Evolutionary conservation across 108 stramenopile genomes (phyloP).

Genomic region (Discostella pseudostelligera): DNA sequence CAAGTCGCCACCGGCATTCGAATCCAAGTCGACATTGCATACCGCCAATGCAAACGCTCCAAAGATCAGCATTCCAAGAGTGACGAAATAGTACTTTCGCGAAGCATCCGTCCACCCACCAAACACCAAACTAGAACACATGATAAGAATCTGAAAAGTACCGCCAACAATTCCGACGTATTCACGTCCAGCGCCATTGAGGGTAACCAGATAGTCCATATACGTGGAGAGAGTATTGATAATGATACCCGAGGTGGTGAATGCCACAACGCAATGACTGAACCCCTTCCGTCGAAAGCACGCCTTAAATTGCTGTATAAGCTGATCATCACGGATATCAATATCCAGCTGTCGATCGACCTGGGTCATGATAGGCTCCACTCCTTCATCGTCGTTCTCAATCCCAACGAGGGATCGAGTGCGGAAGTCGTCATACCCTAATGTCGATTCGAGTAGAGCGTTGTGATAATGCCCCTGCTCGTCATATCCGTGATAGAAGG

Average conservation of each 20-base stretch:
- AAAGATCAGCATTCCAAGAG: conserved; percentile 72
- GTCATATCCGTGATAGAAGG: conserved; percentile 49
- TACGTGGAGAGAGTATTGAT: conserved; percentile 88
- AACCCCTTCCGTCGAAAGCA: conserved; percentile 81
- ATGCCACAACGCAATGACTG: conserved; percentile 76
- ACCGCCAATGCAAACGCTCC: conserved; percentile 86
- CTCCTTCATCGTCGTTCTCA: conserved; percentile 54
- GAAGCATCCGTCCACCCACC: conserved; percentile 79
- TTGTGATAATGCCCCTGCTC: conserved; percentile 47
- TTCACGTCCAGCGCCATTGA: conserved; percentile 76
- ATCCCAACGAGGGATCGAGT: not conserved
- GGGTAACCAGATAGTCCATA: conserved; percentile 88
- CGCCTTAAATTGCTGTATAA: conserved; percentile 70
- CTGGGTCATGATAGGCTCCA: conserved; percentile 77
- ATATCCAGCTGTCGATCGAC: conserved; percentile 81
- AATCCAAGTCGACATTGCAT: conserved; percentile 81
- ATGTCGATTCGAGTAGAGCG: conserved; percentile 30
- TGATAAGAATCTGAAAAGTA: conserved; percentile 80
- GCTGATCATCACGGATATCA: conserved; percentile 87
- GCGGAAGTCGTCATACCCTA: conserved; percentile 27
- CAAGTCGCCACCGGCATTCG: conserved; percentile 67
- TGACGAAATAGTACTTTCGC: conserved; percentile 86
- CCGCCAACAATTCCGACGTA: conserved; percentile 88
- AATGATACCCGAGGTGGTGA: conserved; percentile 83
- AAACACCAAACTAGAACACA: conserved; percentile 87